Evolutionary conservation across 495 filamentous ascomycete species (phyloP), one percentile per base, ranked within the genome.

Genomic region (Penicillium parvum): DNA sequence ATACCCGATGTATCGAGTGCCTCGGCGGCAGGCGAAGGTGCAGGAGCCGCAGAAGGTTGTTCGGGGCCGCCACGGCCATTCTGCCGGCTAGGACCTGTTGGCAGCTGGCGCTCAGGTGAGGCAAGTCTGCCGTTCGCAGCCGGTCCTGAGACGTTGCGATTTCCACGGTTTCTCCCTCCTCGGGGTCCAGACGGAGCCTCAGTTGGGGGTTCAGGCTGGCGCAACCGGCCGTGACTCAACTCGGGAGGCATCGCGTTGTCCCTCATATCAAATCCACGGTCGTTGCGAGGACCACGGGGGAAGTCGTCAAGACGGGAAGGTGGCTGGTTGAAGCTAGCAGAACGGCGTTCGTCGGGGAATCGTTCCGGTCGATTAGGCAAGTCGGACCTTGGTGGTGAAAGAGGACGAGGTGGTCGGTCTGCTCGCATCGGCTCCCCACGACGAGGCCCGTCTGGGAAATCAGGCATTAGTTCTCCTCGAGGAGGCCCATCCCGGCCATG

Each of bases 141-240:
- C 25, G 50, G 63, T 5, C 48, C 53, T 15, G 61, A 35, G 11
- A 47, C 40, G 55, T 61, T 69, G n/a, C 57, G 54, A 7, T 45
- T 39, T 11, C 43, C 40, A 19, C 45, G 37, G 27, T n/a, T 30
- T 15, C 45, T 42, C 32, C 68, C 55, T 23, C 76, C 74, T 29
- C 85, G 72, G 2, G 88, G 89, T 1, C 86, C 89, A 17, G 80
- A 83, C 1, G 88, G 87, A 32, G 82, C 77, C 32, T 82, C 81
- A 6, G 71, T 56, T 22, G 70, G 55, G 11, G 71, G 55, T 12
- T 88, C 84, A 15, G 69, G 64, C 29, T 68, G 68, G 21, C 71
- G 69, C 26, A 77, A 64, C 38, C 76, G 74, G 39, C 74, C 77
- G 54, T 80, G 78, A 41, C 70, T 77, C 45, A 70, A 60, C 49